phyloP scores from a whole-genome alignment of 768 basidiomycete species.

The Mycena capillaripes region DNA sequence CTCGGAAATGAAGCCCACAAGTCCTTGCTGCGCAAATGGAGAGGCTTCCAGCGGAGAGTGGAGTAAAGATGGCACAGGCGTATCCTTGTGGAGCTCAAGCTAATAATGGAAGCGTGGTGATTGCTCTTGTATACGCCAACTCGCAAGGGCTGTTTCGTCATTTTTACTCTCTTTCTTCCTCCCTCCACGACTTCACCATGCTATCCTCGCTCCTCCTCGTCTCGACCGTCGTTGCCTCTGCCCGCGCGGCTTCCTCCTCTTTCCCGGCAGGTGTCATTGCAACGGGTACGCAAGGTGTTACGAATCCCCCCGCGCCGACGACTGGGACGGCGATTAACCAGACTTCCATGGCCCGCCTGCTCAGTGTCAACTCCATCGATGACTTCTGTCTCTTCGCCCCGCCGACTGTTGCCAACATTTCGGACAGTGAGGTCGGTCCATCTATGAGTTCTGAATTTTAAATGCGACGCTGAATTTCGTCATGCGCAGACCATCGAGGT shows the following conservation, averaged over 20 bases:
- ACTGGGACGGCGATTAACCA: constrained; percentile 26
- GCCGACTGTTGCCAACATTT: constrained; percentile 19
- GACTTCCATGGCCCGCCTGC: constrained; percentile 20
- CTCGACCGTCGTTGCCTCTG: constrained; percentile 4
- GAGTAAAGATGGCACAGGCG: background rate
- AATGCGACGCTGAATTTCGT: background rate
- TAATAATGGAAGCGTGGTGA: constrained; percentile 8
- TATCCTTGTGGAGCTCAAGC: background rate
- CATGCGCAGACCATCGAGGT: constrained; percentile 22
- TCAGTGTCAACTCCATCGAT: constrained; percentile 29
- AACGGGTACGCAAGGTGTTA: constrained; percentile 24
- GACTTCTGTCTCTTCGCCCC: constrained; percentile 34
- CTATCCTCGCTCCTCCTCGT: background rate
- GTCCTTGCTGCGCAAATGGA: background rate
- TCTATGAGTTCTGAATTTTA: too few species aligned
- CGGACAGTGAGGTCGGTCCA: constrained; percentile 27
- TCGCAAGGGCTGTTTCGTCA: too few species aligned
- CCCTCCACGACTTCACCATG: constrained; percentile 15
- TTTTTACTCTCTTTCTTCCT: background rate
- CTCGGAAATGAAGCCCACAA: background rate
- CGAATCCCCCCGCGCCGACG: constrained; percentile 18
- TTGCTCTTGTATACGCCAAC: too few species aligned
- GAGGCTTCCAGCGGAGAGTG: background rate
- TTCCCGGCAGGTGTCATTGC: constrained; percentile 29
- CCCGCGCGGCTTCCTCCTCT: constrained; percentile 8